Conservation (phyloP, 306 rosid genomes). For the Benincasa hispida region DNA sequence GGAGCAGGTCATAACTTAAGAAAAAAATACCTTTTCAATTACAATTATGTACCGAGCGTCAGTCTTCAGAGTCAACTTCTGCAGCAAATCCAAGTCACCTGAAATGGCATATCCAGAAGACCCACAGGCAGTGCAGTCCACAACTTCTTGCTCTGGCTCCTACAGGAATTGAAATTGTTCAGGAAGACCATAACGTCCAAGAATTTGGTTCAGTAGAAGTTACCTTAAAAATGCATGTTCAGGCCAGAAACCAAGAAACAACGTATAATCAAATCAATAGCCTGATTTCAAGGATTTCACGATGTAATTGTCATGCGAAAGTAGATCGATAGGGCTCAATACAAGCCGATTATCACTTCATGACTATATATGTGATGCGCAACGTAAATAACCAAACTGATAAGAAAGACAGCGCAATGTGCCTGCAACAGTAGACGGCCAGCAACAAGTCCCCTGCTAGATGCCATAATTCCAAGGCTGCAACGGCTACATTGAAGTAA, state of each 20-base stretch:
- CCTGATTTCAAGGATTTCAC: background rate
- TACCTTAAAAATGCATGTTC: background rate
- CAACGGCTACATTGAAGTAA: constrained; percentile 82
- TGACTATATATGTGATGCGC: background rate
- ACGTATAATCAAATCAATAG: background rate
- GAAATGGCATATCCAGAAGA: constrained; percentile 68
- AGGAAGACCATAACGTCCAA: background rate
- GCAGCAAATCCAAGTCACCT: constrained; percentile 57
- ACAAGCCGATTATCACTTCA: background rate
- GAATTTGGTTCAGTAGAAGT: background rate
- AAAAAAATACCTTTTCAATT: constrained; percentile 62
- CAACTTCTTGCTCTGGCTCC: constrained; percentile 66
- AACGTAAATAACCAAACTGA: background rate
- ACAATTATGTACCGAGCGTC: constrained; percentile 82
- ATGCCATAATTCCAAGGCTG: constrained; percentile 96
- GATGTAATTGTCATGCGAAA: background rate
- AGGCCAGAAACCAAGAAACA: background rate
- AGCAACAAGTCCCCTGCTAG: constrained; percentile 71
- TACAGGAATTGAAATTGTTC: constrained; percentile 3
- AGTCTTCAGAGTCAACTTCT: constrained; percentile 31
- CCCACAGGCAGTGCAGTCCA: constrained; percentile 69
- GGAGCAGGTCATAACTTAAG: background rate
- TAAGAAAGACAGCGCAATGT: background rate
- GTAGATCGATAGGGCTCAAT: background rate
- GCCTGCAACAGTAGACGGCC: constrained; percentile 75